Evolutionary conservation across 2,329 filamentous ascomycete species (phyloP).

Genomic region (Pseudogymnoascus destructans): DNA sequence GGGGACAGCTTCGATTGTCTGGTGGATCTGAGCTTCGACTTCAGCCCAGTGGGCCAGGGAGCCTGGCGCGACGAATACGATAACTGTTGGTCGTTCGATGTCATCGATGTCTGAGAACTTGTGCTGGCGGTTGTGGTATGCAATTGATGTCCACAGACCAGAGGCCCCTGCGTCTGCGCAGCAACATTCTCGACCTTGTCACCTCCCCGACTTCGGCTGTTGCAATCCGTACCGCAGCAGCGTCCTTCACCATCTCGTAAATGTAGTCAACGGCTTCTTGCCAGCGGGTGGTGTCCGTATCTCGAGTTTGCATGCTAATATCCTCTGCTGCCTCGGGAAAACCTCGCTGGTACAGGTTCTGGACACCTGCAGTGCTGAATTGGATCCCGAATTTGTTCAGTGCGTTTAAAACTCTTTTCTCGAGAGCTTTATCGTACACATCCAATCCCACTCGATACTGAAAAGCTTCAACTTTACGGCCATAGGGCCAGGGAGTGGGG

Average conservation of each 20-base stretch:
- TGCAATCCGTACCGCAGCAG: constrained; percentile 6
- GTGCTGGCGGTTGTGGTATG: background rate
- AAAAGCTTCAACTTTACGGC: too few species aligned
- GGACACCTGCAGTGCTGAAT: accelerated
- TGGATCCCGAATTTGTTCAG: background rate
- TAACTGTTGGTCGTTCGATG: background rate
- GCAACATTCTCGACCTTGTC: constrained; percentile 16
- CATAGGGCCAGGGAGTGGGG: background rate
- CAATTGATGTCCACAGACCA: background rate
- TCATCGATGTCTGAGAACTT: background rate
- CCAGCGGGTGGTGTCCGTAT: background rate
- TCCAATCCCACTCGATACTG: too few species aligned
- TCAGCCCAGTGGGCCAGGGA: background rate
- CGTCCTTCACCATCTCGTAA: background rate
- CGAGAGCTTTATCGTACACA: background rate
- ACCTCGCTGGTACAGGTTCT: background rate
- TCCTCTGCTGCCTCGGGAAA: background rate
- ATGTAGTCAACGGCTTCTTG: background rate
- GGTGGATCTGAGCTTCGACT: background rate
- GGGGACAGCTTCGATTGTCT: background rate
- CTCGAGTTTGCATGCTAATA: too few species aligned
- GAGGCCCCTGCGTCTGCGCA: constrained; percentile 17
- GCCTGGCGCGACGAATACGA: background rate
- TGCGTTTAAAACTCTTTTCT: background rate
- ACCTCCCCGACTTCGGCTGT: constrained; percentile 12